Conservation (phyloP, 202 grass and related monocot species). For the Setaria italica region DNA sequence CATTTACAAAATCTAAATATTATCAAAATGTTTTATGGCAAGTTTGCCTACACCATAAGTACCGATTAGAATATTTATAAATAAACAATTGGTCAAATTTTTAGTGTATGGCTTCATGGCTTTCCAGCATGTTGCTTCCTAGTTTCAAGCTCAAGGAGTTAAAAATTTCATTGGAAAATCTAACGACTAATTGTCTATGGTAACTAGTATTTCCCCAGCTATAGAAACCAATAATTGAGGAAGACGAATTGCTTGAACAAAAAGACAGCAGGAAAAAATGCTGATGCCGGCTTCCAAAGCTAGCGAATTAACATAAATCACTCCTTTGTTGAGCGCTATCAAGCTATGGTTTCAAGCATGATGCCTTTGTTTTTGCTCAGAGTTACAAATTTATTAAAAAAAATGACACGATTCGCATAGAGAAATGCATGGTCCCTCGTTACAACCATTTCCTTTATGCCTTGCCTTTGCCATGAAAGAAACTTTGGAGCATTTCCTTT, state of each 20-base stretch:
- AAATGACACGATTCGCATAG: not conserved
- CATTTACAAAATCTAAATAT: too few species aligned
- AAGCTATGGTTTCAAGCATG: not conserved
- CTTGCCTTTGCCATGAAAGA: not conserved
- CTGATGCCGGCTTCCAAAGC: not conserved
- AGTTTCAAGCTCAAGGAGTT: not conserved
- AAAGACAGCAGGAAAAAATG: not conserved
- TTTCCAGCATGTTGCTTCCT: too few species aligned
- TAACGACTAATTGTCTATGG: not conserved
- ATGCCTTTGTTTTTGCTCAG: not conserved
- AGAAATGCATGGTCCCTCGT: not conserved
- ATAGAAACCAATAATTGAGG: not conserved
- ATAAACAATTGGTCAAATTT: too few species aligned
- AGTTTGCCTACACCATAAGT: too few species aligned
- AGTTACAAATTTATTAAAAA: not conserved
- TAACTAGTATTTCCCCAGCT: too few species aligned
- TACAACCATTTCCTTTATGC: not conserved
- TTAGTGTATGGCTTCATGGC: too few species aligned
- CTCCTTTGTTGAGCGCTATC: not conserved
- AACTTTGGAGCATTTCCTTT: not conserved
- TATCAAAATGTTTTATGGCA: too few species aligned
- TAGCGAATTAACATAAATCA: not conserved
- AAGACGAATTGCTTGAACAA: not conserved
- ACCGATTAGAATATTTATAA: too few species aligned
- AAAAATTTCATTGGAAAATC: not conserved